phyloP scores from a whole-genome alignment of 2,329 filamentous ascomycete species.

The Monilinia vaccinii-corymbosi region DNA sequence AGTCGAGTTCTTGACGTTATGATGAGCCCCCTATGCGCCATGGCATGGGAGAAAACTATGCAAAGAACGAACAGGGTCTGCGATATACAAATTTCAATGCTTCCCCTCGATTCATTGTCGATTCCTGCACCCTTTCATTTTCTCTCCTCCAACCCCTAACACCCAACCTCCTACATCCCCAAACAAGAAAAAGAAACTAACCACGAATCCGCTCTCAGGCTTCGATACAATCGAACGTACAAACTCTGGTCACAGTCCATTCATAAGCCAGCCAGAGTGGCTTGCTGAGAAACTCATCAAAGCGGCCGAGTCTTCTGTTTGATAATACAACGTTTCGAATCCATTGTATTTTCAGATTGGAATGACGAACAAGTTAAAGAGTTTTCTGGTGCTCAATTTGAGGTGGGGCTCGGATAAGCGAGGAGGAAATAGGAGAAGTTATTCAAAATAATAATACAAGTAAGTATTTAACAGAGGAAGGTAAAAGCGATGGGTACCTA shows the following conservation, averaged over 20 bases:
- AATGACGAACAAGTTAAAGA: too few species aligned
- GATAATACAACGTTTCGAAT: too few species aligned
- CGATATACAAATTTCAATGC: not conserved
- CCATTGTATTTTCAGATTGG: too few species aligned
- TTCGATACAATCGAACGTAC: constrained; percentile 15
- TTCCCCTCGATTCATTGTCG: not conserved
- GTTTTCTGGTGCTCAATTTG: too few species aligned
- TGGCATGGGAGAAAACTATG: too few species aligned
- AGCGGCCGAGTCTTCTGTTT: not conserved
- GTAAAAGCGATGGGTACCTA: too few species aligned
- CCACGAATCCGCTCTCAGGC: not conserved
- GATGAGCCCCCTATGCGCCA: not conserved
- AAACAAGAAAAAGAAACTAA: not conserved
- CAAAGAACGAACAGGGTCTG: not conserved
- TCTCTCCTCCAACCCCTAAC: too few species aligned
- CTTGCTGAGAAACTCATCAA: constrained; percentile 7
- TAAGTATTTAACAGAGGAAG: too few species aligned
- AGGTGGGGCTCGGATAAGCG: too few species aligned
- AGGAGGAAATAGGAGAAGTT: too few species aligned
- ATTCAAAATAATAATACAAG: too few species aligned
- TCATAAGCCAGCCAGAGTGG: constrained; percentile 18
- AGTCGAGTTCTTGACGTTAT: too few species aligned
- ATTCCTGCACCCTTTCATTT: not conserved
- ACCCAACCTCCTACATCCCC: not conserved
- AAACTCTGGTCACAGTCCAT: constrained; percentile 20